Evolutionary conservation across 768 basidiomycete genomes (phyloP).

Genomic region (Trametes meyenii): DNA sequence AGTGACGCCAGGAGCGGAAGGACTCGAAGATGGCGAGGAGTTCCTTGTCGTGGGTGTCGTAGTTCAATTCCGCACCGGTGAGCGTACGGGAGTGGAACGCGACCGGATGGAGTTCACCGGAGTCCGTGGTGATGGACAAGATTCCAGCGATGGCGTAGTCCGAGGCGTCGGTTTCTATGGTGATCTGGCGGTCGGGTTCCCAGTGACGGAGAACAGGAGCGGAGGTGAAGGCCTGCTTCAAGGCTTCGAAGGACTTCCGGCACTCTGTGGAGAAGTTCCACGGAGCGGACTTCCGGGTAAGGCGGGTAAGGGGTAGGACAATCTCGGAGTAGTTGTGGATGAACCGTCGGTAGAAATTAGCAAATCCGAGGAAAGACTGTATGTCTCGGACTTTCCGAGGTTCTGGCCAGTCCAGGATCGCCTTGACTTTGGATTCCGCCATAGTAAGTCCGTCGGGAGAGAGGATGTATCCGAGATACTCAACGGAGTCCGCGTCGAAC

Average conservation of each 20-base stretch:
- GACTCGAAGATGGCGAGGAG: slow-evolving; percentile 46
- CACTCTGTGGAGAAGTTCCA: slow-evolving; percentile 26
- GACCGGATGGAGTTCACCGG: slow-evolving; percentile 34
- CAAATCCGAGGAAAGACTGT: slow-evolving; percentile 37
- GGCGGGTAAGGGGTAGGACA: slow-evolving; percentile 33
- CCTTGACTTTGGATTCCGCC: slow-evolving; percentile 43
- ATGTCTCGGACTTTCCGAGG: slow-evolving; percentile 33
- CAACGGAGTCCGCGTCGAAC: slow-evolving; percentile 41
- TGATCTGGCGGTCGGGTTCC: slow-evolving; percentile 16
- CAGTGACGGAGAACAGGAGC: slow-evolving; percentile 29
- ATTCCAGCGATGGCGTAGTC: slow-evolving; percentile 28
- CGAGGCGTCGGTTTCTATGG: slow-evolving; percentile 30
- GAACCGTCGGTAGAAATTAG: slow-evolving; percentile 39
- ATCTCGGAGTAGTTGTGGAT: slow-evolving; percentile 39
- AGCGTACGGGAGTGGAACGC: slow-evolving; percentile 36
- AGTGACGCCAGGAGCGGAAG: slow-evolving; percentile 31
- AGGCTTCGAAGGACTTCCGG: slow-evolving; percentile 32
- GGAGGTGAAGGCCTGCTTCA: slow-evolving; percentile 30
- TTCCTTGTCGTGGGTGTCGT: slow-evolving; percentile 54
- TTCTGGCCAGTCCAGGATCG: slow-evolving; percentile 35
- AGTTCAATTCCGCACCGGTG: slow-evolving; percentile 43
- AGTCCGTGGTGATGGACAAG: slow-evolving; percentile 17
- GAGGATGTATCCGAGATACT: slow-evolving; percentile 48
- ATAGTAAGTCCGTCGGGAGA: slow-evolving; percentile 37
- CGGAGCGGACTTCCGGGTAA: slow-evolving; percentile 32